Conservation (phyloP, 805 yeast species). For the Suhomyces pyralidae region DNA sequence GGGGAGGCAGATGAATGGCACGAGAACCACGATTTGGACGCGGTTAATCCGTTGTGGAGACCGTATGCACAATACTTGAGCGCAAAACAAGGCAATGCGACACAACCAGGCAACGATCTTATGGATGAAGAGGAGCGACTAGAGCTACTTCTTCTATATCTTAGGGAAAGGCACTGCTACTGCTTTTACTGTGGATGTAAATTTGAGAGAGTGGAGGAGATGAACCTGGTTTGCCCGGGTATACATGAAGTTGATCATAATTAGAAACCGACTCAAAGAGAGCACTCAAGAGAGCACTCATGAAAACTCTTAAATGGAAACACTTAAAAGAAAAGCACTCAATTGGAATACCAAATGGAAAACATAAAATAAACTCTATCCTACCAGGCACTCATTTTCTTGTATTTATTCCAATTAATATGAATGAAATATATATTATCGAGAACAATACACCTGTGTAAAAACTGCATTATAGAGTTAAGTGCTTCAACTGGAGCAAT, state of each 20-base stretch:
- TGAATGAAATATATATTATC: too few relatives aligned
- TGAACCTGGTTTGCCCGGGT: conserved; percentile 50
- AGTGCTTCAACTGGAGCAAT: too few relatives aligned
- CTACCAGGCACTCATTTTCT: too few relatives aligned
- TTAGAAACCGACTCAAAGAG: too few relatives aligned
- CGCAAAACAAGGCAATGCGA: neutral
- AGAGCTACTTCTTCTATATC: conserved; percentile 31
- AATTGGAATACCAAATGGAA: too few relatives aligned
- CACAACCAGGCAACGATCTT: neutral
- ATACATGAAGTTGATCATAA: conserved; percentile 36
- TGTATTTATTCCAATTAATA: too few relatives aligned
- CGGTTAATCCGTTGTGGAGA: conserved; percentile 43
- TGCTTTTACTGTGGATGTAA: conserved; percentile 51
- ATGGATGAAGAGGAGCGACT: conserved; percentile 22
- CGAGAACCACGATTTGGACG: conserved; percentile 23
- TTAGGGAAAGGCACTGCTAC: conserved; percentile 39
- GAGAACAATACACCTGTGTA: too few relatives aligned
- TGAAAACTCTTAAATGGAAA: too few relatives aligned
- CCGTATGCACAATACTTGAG: conserved; percentile 14
- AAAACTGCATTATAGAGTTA: too few relatives aligned
- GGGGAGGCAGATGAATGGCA: conserved; percentile 31
- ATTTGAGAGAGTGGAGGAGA: conserved; percentile 35
- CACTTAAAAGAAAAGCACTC: too few relatives aligned
- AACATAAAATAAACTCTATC: too few relatives aligned
- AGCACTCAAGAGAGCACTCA: too few relatives aligned